Conservation (phyloP, 2,329 filamentous ascomycete species). For the Fusarium foetens region DNA sequence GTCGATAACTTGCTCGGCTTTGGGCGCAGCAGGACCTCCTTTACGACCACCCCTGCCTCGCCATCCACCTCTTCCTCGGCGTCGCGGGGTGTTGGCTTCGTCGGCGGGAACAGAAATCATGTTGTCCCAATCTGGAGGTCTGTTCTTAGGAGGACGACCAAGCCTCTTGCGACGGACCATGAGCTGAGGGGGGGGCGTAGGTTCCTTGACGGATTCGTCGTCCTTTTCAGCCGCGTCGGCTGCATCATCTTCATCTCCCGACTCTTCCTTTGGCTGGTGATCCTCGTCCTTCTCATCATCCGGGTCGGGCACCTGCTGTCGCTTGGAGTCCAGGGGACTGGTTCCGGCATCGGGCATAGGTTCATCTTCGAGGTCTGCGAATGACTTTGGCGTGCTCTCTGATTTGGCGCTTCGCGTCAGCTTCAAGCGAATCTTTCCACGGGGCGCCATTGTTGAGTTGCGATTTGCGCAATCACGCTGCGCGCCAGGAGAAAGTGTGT, state of each 20-base stretch:
- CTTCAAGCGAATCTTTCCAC: conserved; percentile 47
- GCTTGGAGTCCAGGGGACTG: conserved; percentile 53
- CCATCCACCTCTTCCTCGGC: conserved; percentile 77
- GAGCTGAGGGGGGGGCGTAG: conserved; percentile 66
- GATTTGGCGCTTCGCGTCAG: conserved; percentile 47
- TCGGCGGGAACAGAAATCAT: conserved; percentile 66
- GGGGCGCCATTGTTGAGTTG: conserved; percentile 41
- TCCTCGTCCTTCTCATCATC: conserved; percentile 56
- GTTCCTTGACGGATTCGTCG: conserved; percentile 60
- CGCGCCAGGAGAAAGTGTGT: conserved; percentile 5
- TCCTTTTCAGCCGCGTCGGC: conserved; percentile 47
- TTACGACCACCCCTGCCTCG: conserved; percentile 71
- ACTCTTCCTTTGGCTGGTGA: conserved; percentile 64
- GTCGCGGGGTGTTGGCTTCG: conserved; percentile 68
- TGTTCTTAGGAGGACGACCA: conserved; percentile 88
- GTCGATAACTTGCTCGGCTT: conserved; percentile 86
- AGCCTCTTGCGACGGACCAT: conserved; percentile 79
- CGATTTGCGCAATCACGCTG: conserved; percentile 16
- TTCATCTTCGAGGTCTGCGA: conserved; percentile 53
- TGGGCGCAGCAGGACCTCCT: conserved; percentile 77
- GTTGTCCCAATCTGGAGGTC: conserved; percentile 80
- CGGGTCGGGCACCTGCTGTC: conserved; percentile 52
- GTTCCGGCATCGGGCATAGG: conserved; percentile 47
- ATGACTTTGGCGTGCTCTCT: conserved; percentile 57
- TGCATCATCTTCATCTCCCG: conserved; percentile 53